Evolutionary conservation across 805 yeast genomes (phyloP).

Genomic region (Hanseniaspora occidentalis): DNA sequence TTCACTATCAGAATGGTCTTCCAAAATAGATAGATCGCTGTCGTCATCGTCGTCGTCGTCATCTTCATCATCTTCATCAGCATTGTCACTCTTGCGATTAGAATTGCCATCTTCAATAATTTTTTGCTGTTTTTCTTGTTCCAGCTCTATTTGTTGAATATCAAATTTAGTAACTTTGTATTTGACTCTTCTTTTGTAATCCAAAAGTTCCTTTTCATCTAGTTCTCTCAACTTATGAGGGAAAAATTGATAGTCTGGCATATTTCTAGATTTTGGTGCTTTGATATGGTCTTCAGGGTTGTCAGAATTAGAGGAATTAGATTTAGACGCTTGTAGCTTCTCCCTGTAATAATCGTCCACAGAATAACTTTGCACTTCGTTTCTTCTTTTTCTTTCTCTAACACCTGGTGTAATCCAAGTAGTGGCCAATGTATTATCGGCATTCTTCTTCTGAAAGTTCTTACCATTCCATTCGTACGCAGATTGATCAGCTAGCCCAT

Average conservation of each 20-base stretch:
- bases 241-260: slow-evolving; percentile 68
- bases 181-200: slow-evolving; percentile 46
- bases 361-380: slow-evolving; percentile 68
- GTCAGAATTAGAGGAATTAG: background rate
- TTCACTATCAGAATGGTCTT: slow-evolving; percentile 8
- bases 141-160: slow-evolving; percentile 40
- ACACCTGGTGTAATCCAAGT: slow-evolving; percentile 61
- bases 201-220: slow-evolving; percentile 52
- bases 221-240: slow-evolving; percentile 40
- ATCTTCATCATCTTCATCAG: slow-evolving; percentile 15
- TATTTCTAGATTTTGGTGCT: slow-evolving; percentile 51
- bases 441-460: slow-evolving; percentile 29
- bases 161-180: slow-evolving; percentile 48
- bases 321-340: slow-evolving; percentile 16
- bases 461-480: slow-evolving; percentile 98
- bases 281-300: slow-evolving; percentile 16
- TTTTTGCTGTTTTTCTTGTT: too few relatives aligned
- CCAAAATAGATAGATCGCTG: too few relatives aligned
- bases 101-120: slow-evolving; percentile 20
- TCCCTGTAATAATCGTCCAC: slow-evolving; percentile 69
- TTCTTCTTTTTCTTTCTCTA: slow-evolving; percentile 41
- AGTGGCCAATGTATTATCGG: slow-evolving; percentile 26
- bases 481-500: slow-evolving; percentile 56
- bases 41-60: slow-evolving; percentile 8
- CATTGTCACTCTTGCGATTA: slow-evolving; percentile 19